phyloP scores from a whole-genome alignment of 352 stramenopile genomes.

The Phytophthora brassicae region DNA sequence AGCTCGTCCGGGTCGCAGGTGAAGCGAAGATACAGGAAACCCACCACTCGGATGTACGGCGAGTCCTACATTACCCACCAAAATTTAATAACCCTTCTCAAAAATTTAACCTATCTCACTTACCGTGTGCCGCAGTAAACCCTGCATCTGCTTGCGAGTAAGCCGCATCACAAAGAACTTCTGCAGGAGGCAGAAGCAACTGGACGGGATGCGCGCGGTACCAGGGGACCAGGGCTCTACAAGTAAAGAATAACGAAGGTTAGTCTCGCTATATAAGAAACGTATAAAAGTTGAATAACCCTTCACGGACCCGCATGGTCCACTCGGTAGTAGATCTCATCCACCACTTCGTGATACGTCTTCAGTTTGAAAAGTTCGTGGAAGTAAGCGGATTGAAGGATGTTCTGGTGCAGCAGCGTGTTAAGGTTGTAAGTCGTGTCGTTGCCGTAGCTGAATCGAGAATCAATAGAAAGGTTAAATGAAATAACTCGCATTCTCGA shows the following conservation, averaged over 20 bases:
- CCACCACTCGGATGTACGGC: slow-evolving; percentile 95
- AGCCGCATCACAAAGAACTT: slow-evolving; percentile 97
- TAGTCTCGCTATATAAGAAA: neutral
- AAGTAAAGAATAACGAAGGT: slow-evolving; percentile 35
- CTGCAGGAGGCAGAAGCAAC: slow-evolving; percentile 96
- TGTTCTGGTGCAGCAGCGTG: slow-evolving; percentile 94
- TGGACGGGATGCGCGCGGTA: slow-evolving; percentile 90
- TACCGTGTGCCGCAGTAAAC: slow-evolving; percentile 90
- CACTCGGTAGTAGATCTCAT: slow-evolving; percentile 92
- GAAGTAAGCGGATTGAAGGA: slow-evolving; percentile 96
- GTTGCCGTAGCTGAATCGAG: slow-evolving; percentile 74
- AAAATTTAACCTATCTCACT: slow-evolving; percentile 16
- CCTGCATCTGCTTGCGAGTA: slow-evolving; percentile 96
- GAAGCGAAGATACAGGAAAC: slow-evolving; percentile 98
- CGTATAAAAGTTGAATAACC: slow-evolving; percentile 1
- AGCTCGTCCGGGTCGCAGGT: slow-evolving; percentile 92
- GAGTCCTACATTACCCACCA: slow-evolving; percentile 75
- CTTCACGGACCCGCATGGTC: slow-evolving; percentile 65
- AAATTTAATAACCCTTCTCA: slow-evolving; percentile 11
- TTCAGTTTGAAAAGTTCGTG: slow-evolving; percentile 91
- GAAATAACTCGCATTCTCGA: slow-evolving; percentile 1
- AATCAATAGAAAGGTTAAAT: slow-evolving; percentile 10
- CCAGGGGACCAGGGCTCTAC: slow-evolving; percentile 93
- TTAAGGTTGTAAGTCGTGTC: slow-evolving; percentile 96
- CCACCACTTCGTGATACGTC: slow-evolving; percentile 97